Base-by-base conservation (phyloP, 768 basidiomycete species). In the Pleurotus eryngii region DNA sequence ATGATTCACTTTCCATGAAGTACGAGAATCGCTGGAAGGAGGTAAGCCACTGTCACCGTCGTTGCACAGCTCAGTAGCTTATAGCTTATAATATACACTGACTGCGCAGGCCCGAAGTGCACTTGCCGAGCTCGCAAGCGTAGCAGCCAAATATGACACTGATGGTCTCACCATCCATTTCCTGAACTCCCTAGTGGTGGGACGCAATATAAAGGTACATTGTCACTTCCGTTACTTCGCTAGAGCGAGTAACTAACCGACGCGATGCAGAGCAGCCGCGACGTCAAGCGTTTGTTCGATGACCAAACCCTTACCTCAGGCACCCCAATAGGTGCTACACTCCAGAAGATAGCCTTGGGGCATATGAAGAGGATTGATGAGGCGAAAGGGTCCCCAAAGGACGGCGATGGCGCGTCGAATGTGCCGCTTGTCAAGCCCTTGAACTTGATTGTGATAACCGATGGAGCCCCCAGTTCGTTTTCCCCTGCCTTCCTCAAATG, bases 1-100 rank as follows among this genome's bases (percentile, higher is more conserved):
- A 85, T 65, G 85, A 87, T 64, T 86, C 85, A 3, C 65, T 67
- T 5, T 85, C 84, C 3, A 86, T 87, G 85, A 37, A 39, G 51
- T 57, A 62, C 15, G 75, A 75, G 1, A 48, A 50, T 1, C 69
- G 71, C 6, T 87, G 86, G 86, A 46, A 58, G 9, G 81, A 84
- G 72, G 83, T 84, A 27, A 12, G 61, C 38, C n/a, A 17, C 20
- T n/a, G 37, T 17, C 35, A n/a, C 18, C 5, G 9, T 30, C 9
- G 5, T 53, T 20, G n/a, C 42, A 45, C n/a, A 45, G 20, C n/a
- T 12, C 42, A 11, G 9, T 35, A 45, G 15, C 42, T 40, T 54
- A 3, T 26, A 54, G 17, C 22, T 20, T n/a, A 45, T 45, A 6
- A 15, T 45, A 42, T 20, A 61, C 30, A 7, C 26, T 46, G 30